Percentiles rank a stretch among this genome's conserved stretches.
Evolutionary conservation across 2,329 filamentous ascomycete species (phyloP).

Genomic region (Onygenales sp.): DNA sequence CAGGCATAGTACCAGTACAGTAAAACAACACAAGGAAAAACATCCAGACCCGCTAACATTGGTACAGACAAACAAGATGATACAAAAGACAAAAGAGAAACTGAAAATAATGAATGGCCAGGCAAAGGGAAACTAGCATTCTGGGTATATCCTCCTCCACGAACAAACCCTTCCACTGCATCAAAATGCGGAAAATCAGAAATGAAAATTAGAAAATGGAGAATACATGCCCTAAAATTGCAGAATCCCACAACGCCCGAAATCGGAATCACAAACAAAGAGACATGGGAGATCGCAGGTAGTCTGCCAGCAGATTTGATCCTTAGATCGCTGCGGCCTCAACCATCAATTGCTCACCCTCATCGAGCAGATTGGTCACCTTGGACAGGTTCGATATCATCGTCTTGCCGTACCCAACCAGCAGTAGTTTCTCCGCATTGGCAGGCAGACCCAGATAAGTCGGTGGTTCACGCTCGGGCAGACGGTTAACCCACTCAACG

Average conservation of each 20-base stretch:
- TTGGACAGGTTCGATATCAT: constrained; percentile 77
- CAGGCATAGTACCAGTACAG: not conserved
- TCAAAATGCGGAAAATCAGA: constrained; percentile 5
- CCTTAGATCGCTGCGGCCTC: constrained; percentile 37
- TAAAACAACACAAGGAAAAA: not conserved
- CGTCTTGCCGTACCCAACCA: constrained; percentile 77
- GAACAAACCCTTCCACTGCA: not conserved
- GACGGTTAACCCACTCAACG: constrained; percentile 76
- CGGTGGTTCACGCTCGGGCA: constrained; percentile 92
- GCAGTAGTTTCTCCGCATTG: constrained; percentile 89
- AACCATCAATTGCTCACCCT: constrained; percentile 82
- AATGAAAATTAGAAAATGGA: constrained; percentile 8
- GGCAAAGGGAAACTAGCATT: constrained; percentile 1
- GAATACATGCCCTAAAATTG: constrained; percentile 6
- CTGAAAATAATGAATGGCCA: not conserved
- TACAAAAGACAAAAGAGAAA: not conserved
- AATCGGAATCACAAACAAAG: constrained; percentile 2
- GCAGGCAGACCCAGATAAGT: constrained; percentile 89
- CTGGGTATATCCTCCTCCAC: constrained; percentile 5
- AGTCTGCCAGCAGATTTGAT: not conserved
- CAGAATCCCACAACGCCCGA: constrained; percentile 7
- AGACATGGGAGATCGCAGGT: not conserved
- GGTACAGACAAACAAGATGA: not conserved
- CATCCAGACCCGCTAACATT: not conserved
- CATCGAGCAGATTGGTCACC: constrained; percentile 81